Percentiles rank a stretch among this genome's conserved stretches.
These are phyloP conservation scores for Barnettozyma vustinii DNA, from an alignment of 805 yeast species.

Conservation along the genomic window DNA sequence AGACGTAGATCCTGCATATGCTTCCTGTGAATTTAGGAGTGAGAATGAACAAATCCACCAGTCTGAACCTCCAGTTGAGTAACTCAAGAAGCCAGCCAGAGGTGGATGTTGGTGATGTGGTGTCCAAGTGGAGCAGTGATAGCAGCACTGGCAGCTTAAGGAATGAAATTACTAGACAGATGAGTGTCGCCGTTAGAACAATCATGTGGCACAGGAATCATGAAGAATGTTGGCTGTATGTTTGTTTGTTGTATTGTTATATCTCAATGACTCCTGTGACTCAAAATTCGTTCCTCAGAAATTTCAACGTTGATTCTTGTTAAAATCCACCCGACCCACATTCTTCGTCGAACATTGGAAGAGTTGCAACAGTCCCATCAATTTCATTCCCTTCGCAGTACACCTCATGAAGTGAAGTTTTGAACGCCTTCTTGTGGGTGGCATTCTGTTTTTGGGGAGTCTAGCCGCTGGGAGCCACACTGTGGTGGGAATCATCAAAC, in stretches of 20 bases:
- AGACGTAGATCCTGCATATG: conserved; percentile 13
- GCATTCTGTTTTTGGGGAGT: too few species aligned
- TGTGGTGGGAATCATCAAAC: too few species aligned
- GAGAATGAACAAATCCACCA: neutral
- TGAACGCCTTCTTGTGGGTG: too few species aligned
- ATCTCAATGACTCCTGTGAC: neutral
- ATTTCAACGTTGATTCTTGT: too few species aligned
- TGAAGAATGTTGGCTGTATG: neutral
- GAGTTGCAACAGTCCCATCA: too few species aligned
- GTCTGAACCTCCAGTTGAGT: neutral
- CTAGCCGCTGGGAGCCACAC: too few species aligned
- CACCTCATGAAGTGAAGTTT: too few species aligned
- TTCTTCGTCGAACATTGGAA: too few species aligned
- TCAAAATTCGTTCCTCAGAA: neutral
- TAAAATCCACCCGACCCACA: too few species aligned
- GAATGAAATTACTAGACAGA: neutral
- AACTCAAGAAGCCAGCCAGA: neutral
- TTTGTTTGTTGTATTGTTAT: too few species aligned
- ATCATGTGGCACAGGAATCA: neutral
- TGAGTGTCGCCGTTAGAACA: neutral
- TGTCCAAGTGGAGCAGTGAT: neutral
- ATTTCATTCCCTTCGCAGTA: too few species aligned
- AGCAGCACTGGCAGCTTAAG: neutral
- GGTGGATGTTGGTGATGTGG: neutral
- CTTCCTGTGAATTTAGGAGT: conserved; percentile 5